A percentile compares a stretch with the other conserved stretches of the same genome.
phyloP scores from a whole-genome alignment of 2,329 filamentous ascomycete species.

The Cytospora mali region DNA sequence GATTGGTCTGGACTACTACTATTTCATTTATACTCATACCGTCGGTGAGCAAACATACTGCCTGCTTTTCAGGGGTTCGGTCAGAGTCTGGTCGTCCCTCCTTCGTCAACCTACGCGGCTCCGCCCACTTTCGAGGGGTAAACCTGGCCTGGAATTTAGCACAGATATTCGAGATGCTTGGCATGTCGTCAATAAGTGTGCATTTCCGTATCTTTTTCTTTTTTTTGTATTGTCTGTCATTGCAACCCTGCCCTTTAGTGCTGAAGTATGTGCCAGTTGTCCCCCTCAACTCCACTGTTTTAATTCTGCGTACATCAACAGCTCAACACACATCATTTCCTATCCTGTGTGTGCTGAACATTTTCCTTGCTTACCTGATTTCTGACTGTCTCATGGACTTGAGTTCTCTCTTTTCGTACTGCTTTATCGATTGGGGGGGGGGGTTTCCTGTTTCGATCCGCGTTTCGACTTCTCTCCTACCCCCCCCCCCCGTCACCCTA shows the following conservation, averaged over 20 bases:
- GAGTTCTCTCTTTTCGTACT: neutral
- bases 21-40: neutral
- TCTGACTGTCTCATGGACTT: neutral
- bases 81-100: neutral
- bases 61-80: neutral
- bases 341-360: neutral
- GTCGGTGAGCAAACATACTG: neutral
- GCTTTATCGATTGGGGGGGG: neutral
- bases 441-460: neutral
- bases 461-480: conserved; percentile 1
- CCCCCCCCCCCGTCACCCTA: neutral
- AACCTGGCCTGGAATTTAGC: neutral
- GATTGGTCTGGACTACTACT: neutral
- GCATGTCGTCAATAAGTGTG: neutral
- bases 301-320: neutral
- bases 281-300: neutral
- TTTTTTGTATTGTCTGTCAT: neutral
- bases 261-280: neutral
- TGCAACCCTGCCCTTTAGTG: neutral
- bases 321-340: neutral
- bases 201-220: neutral
- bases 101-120: neutral
- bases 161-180: neutral
- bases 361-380: no score
- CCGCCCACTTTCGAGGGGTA: neutral